Evolutionary conservation across 495 filamentous ascomycete genomes (phyloP).

Genomic region (Penicillium ochrochloron): DNA sequence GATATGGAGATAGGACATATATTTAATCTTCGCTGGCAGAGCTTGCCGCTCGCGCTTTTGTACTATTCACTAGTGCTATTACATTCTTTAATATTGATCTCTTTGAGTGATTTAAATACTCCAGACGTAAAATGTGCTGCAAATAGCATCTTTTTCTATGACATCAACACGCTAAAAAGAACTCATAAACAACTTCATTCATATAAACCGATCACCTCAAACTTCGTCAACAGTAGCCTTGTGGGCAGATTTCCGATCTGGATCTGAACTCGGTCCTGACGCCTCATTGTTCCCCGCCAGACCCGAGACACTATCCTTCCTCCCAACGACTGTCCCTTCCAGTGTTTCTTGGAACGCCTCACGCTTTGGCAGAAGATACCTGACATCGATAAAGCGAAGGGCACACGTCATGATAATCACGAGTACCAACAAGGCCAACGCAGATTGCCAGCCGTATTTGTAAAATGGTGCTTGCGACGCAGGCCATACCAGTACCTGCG

Average conservation of each 20-base stretch:
- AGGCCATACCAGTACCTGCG: conserved; percentile 40
- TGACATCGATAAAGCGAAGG: conserved; percentile 34
- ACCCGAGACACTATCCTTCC: conserved; percentile 19
- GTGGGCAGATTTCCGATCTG: not conserved
- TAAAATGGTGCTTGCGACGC: conserved; percentile 38
- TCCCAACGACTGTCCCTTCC: conserved; percentile 22
- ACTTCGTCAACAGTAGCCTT: conserved; percentile 3
- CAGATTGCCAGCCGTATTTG: conserved; percentile 39
- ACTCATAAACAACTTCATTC: not conserved
- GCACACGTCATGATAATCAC: conserved; percentile 38
- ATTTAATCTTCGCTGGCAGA: conserved; percentile 6
- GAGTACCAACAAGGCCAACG: conserved; percentile 32
- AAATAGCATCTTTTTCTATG: not conserved
- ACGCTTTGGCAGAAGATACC: conserved; percentile 35
- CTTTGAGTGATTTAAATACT: not conserved
- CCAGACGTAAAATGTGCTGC: not conserved
- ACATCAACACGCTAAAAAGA: not conserved
- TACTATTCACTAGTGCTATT: not conserved
- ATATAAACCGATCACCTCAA: not conserved
- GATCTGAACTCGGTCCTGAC: conserved; percentile 2
- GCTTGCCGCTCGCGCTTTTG: not conserved
- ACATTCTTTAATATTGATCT: not conserved
- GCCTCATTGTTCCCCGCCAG: not conserved
- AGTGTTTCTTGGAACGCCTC: conserved; percentile 28
- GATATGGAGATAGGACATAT: not conserved